Base-by-base conservation (phyloP, 768 basidiomycete species). In the Podaxis sp. region DNA sequence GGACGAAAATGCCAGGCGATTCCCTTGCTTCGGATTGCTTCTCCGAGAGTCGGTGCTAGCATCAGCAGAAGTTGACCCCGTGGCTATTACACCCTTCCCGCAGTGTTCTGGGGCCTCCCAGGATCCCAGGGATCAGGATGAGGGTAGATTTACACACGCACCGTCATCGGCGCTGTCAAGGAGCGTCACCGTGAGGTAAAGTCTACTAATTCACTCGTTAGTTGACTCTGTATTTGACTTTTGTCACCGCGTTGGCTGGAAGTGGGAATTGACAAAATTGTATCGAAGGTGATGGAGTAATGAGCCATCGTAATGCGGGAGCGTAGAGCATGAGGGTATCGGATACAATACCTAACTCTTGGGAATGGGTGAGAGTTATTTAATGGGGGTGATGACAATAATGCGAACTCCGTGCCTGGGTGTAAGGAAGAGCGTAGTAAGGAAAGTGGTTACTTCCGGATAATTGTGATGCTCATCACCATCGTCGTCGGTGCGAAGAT, bases 321-420 rank as follows among this genome's bases (percentile, higher is more conserved):
- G 15, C n/a, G 44, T n/a, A 46, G 44, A 19, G 44, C 19, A 46
- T 46, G 40, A 42, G 40, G 40, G 11, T 52, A 54, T 54, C 52
- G 52, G 52, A 33, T 54, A 54, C 30, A 54, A 36, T 54, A 54
- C 52, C 52, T 54, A 54, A 54, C 52, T 17, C 33, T 54, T 28
- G 52, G 52, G 44, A 46, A 19, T 19, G 44, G 19, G 44, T 46
- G 44, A 46, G 44, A 46, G 44, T 46, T 46, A 7, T 17, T 46
- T 9, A 4, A 42, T 42, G 40, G 17, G 12, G 40, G 17, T 42
- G 40, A 42, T 42, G 40, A n/a, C 17, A 15, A n/a, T 42, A 42
- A 13, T 42, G 40, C 40, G 15, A 13, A 42, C 17, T 42, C 13
- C 40, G 6, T 42, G 2, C 40, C 17, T 46, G 44, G 17, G 15